Base-by-base conservation (phyloP, 495 filamentous ascomycete species). In the Massariosphaeria phaeospora region DNA sequence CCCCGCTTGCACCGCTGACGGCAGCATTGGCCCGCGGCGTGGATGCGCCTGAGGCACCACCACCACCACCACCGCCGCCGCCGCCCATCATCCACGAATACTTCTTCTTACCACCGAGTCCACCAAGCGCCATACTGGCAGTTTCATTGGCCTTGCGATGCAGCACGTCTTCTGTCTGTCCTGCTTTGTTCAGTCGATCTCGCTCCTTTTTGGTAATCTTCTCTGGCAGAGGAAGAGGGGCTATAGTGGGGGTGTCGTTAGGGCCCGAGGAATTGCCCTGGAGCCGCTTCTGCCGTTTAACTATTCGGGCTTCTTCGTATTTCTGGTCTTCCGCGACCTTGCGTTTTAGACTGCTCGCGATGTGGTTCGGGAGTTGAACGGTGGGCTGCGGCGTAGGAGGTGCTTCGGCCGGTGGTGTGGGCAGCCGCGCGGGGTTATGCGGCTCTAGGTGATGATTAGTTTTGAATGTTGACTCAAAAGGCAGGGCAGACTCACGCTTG, bases 121-220 rank as follows among this genome's bases (percentile, higher is more conserved):
- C 61, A 9, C 67, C 68, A 17, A 70, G 45, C n/a, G 63, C 55
- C 51, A 66, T 63, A 20, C 31, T 61, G 15, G 68, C 68, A n/a
- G 69, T 69, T 40, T 57, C 47, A 44, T 70, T 71, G 23, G 69
- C 68, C 10, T 61, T 63, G 11, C 41, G 47, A 30, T 68, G 65
- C 13, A 62, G 48, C 8, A 59, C 62, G 17, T 67, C 66, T 17
- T 65, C 59, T 3, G 59, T 64, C 41, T 79, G 76, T 18, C 71
- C 66, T 42, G 74, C 58, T 56, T 80, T 82, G 59, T 66, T 76
- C 21, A 73, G 68, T 55, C 79, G 78, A 55, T 79, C 80, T 21
- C 71, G 72, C 25, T 80, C 67, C 18, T 79, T 77, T 59, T 82
- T 84, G 46, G 75, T 76, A 40, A 70, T 55, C 46, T 80, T 79